Percentiles rank a stretch among this genome's conserved stretches.
These are phyloP conservation scores for Neopestalotiopsis sp. DNA, from an alignment of 2,329 filamentous ascomycete species.

Conservation along the genomic window DNA sequence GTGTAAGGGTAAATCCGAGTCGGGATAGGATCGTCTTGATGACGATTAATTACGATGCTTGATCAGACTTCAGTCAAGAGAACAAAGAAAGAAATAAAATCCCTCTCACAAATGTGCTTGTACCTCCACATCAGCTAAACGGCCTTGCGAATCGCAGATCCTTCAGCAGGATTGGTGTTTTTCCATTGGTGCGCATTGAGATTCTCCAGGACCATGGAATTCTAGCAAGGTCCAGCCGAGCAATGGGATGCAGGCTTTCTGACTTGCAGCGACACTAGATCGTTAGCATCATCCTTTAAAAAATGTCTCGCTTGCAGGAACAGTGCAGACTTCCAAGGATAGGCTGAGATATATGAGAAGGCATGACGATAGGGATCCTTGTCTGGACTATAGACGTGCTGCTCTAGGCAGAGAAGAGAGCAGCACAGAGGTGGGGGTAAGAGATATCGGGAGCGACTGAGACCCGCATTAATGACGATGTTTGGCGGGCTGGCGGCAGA, in stretches of 20 bases:
- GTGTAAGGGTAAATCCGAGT: background rate
- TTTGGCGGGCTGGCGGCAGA: background rate
- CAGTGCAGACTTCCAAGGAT: background rate
- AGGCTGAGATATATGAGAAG: background rate
- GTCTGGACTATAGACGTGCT: background rate
- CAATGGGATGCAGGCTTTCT: background rate
- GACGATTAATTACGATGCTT: background rate
- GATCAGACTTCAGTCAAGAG: background rate
- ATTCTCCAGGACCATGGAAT: background rate
- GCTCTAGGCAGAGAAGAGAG: background rate
- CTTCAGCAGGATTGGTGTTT: background rate
- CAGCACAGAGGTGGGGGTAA: background rate
- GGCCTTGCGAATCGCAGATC: background rate
- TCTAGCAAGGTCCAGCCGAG: background rate
- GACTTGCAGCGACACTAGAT: background rate
- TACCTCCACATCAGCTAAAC: background rate
- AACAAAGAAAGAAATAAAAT: background rate
- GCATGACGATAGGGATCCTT: background rate
- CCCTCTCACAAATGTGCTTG: background rate
- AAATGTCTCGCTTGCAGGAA: background rate
- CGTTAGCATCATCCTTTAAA: background rate
- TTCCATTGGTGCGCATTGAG: background rate
- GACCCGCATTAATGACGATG: conserved; percentile 15
- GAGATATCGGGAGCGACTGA: background rate
- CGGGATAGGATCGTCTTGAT: background rate